Evolutionary conservation across 1,284 basidiomycete species (phyloP), one percentile per base, ranked within the genome.

Genomic region (Tilletia setariae): DNA sequence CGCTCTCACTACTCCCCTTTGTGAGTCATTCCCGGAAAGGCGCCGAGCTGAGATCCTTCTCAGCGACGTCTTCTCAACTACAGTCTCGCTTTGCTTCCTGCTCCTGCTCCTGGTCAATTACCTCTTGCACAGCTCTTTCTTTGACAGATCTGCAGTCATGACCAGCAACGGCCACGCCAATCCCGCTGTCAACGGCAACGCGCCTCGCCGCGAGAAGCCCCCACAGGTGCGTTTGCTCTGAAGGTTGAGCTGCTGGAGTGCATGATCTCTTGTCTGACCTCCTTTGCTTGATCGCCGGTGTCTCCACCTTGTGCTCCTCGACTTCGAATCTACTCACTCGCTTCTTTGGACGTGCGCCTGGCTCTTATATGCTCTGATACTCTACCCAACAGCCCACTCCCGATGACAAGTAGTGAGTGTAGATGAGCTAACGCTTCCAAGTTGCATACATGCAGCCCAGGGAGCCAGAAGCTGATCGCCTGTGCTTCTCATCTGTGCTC

Each of bases 401-500:
- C 16, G 56, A 61, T 35, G 56, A 61, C 56, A 61, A 61, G 28
- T 61, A 61, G 56, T 61, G 30, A 61, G 56, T 61, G 2, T 15
- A 6, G 21, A 8, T 23, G n/a, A 21, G 51, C 56, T 2, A 6
- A 19, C 19, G 3, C 19, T 44, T 44, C 43, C 43, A 9, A 40
- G 35, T 11, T 40, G 35, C 35, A 40, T 40, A 40, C 35, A 11
- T 40, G 35, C 35, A 40, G 11, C 35, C 4, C 11, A 6, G 6
- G 35, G 11, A 40, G 11, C 6, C 35, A 40, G 35, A 40, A 40
- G 11, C 35, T 40, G 35, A 40, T 40, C 11, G 35, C 11, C n/a
- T n/a, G n/a, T n/a, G 3, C 53, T 59, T 9, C 23, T 30, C 28
- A 16, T 28, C 32, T 61, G 30, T n/a, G 13, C 16, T 16, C 32